Base-by-base conservation (phyloP, 495 filamentous ascomycete species). In the Xylaria curta region DNA sequence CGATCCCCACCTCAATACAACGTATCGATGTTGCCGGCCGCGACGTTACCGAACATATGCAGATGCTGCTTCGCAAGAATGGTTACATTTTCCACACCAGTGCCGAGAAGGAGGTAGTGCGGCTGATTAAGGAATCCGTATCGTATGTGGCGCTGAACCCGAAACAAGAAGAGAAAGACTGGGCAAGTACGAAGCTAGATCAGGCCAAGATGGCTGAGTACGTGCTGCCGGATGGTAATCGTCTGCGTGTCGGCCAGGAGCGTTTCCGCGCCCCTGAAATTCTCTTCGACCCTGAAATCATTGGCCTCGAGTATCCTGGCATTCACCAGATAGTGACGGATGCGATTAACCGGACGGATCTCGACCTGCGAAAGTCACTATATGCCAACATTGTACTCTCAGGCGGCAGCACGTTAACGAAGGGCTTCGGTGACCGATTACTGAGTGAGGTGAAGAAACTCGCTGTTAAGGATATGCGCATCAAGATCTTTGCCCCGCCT, bases 301-400 rank as follows among this genome's bases (percentile, higher is more conserved):
- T 98, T 74, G 96, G 96, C 9, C 91, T 97, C 62, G 96, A 99
- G 84, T 99, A 97, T 81, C 94, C 94, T 4, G 96, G 96, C 65
- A 91, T 99, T 72, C 96, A 98, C 79, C 95, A 98, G 81, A 97
- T 98, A 69, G 94, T 98, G 3, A 94, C 97, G 67, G 97, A 98
- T 79, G 89, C 96, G 36, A 98, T 99, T 78, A 94, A 91, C 78
- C 90, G 96, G 70, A 98, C 96, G n/a, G 96, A 99, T 81, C 89
- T 99, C 74, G 96, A 99, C 81, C 88, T 99, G 58, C 92, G 96
- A 60, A 98, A 98, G 80, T 88, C 93, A 19, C 83, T 99, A 36
- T 99, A 96, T 79, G 91, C 93, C 74, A 98, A 97, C 81, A 98
- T 99, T 74, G 95, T 99, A 69, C 89, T 99, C 33, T 98, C 95